Base-by-base conservation (phyloP, 2,329 filamentous ascomycete species). In the Aspergillus ochraceus region DNA sequence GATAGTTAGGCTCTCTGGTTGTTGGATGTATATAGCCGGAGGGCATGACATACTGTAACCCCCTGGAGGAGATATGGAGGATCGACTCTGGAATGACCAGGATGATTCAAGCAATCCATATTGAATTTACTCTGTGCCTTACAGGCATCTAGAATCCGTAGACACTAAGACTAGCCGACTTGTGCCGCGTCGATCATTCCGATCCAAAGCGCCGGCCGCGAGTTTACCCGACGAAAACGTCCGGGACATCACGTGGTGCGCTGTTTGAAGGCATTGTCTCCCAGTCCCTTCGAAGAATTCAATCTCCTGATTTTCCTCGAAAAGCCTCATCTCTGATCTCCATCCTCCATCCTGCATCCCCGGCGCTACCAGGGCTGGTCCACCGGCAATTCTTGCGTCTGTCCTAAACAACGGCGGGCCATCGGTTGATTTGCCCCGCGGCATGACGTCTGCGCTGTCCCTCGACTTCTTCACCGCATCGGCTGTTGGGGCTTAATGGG, bases 221-320 rank as follows among this genome's bases (percentile, higher is more conserved):
- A 64, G 42, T 66, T 66, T 65, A 62, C 63, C 64, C 64, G 64
- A 66, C 63, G 64, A 65, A 65, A 64, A 65, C 58, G 59, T 32
- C 45, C 24, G 54, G 56, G 51, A 52, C 57, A 60, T 66, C 64
- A 66, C 64, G 63, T 66, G 64, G 57, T 52, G 52, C 46, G 36
- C n/a, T 39, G 26, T 58, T 49, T 55, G 45, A 29, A 54, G 36
- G 60, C 58, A 53, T 49, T 53, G 45, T 29, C 55, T 46, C 50
- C 10, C 45, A 22, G 45, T 47, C 45, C 6, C 19, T 12, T 14
- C 17, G 19, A 47, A 22, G 45, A 24, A 22, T 47, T 6, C 45
- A 20, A 47, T 47, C 22, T 14, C 22, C 45, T 24, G 22, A 46
- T 47, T 6, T 9, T 47, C 45, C 12, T 47, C 45, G 22, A 47